phyloP scores from a whole-genome alignment of 495 filamentous ascomycete species.

The Penicillium malachiteum region DNA sequence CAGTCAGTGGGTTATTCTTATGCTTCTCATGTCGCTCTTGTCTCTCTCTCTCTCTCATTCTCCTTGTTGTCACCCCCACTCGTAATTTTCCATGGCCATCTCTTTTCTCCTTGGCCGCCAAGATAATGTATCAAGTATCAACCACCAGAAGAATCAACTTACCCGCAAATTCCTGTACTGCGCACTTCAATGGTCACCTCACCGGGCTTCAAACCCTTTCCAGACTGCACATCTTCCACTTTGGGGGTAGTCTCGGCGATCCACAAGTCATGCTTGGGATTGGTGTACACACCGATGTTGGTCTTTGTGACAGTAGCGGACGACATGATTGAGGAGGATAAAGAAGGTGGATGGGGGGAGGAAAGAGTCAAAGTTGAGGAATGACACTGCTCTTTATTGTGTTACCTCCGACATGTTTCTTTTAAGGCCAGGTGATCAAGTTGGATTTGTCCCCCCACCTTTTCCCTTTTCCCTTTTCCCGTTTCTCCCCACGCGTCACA shows the following conservation, averaged over 20 bases:
- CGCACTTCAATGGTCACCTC: conserved; percentile 83
- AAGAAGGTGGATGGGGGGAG: conserved; percentile 4
- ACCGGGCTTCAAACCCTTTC: conserved; percentile 68
- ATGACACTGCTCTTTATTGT: neutral
- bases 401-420: too few species aligned
- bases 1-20: neutral
- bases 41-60: too few species aligned
- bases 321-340: conserved; percentile 27
- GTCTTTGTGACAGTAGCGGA: conserved; percentile 57
- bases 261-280: conserved; percentile 89
- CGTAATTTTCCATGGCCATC: neutral
- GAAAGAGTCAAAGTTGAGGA: neutral
- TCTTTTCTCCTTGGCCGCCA: neutral
- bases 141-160: conserved; percentile 20
- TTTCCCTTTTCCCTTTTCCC: too few species aligned
- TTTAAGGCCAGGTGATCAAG: too few species aligned
- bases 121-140: neutral
- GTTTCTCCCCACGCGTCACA: too few species aligned
- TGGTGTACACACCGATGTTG: conserved; percentile 95
- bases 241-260: conserved; percentile 74
- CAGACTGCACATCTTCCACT: conserved; percentile 69
- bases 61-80: neutral
- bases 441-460: too few species aligned
- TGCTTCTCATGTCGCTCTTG: too few species aligned
- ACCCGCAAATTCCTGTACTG: conserved; percentile 94